phyloP scores from a whole-genome alignment of 2,329 filamentous ascomycete species.

The Rasamsonia emersonii region DNA sequence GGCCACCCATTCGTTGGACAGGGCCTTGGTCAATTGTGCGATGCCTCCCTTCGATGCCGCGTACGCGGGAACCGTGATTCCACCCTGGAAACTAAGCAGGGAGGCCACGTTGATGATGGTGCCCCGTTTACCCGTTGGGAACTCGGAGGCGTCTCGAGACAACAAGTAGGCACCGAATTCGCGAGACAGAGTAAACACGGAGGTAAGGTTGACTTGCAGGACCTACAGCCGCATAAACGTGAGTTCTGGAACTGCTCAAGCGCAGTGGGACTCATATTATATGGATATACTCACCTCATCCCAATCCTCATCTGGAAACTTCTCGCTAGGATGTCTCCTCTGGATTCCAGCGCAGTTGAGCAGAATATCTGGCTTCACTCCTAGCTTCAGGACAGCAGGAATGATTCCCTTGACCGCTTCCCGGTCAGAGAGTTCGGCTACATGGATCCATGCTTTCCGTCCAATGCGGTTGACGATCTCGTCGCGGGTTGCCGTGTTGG shows the following conservation, averaged over 20 bases:
- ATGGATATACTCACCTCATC: constrained; percentile 44
- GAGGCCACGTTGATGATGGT: constrained; percentile 75
- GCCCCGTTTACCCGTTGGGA: constrained; percentile 20
- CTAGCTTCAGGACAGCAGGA: constrained; percentile 29
- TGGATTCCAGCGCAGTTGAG: constrained; percentile 86
- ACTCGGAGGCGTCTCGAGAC: constrained; percentile 19
- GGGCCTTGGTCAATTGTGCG: constrained; percentile 72
- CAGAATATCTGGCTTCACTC: constrained; percentile 62
- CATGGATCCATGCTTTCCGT: constrained; percentile 34
- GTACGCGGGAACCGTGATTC: constrained; percentile 81
- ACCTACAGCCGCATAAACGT: constrained; percentile 42
- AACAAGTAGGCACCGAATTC: constrained; percentile 29
- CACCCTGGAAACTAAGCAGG: constrained; percentile 76
- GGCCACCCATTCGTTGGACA: constrained; percentile 79
- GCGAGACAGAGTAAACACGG: constrained; percentile 57
- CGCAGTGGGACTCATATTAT: constrained; percentile 1
- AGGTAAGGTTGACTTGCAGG: constrained; percentile 76
- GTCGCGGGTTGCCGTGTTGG: constrained; percentile 37
- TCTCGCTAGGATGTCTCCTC: constrained; percentile 62
- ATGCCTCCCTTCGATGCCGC: constrained; percentile 79
- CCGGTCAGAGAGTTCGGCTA: constrained; percentile 36
- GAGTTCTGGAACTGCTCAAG: background rate
- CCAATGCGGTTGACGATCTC: constrained; percentile 30
- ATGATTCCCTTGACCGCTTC: constrained; percentile 33
- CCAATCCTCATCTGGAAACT: constrained; percentile 71